Conservation (phyloP, 192 early-diverging fungal species). For the Coemansia sp. region DNA sequence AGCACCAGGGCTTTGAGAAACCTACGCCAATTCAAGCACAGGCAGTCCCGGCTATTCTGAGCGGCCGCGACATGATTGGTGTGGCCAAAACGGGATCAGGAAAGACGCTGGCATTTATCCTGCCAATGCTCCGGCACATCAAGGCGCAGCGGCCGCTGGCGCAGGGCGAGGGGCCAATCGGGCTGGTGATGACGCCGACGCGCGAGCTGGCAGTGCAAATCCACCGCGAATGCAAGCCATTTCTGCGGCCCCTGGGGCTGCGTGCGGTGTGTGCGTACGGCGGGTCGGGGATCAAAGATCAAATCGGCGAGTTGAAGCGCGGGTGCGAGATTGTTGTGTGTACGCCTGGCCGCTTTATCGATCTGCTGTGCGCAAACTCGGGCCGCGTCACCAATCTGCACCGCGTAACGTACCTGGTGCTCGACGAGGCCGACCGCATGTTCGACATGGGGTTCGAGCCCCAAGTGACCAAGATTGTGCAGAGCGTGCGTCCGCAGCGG, state of each 20-base stretch:
- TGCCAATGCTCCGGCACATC: slow-evolving; percentile 95
- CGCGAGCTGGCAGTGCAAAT: slow-evolving; percentile 92
- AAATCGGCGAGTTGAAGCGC: slow-evolving; percentile 85
- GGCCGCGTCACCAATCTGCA: slow-evolving; percentile 84
- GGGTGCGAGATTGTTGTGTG: slow-evolving; percentile 92
- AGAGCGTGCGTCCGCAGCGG: slow-evolving; percentile 80
- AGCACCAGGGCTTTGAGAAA: slow-evolving; percentile 63
- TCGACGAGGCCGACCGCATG: slow-evolving; percentile 98
- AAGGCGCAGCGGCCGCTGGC: slow-evolving; percentile 82
- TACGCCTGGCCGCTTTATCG: slow-evolving; percentile 89
- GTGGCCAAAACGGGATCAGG: slow-evolving; percentile 94
- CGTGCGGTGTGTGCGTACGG: slow-evolving; percentile 88
- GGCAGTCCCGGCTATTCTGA: slow-evolving; percentile 94
- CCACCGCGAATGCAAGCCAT: slow-evolving; percentile 88
- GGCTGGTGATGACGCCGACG: slow-evolving; percentile 89
- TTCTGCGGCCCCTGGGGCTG: slow-evolving; percentile 81
- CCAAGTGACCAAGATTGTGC: slow-evolving; percentile 95
- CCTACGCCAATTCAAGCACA: slow-evolving; percentile 92
- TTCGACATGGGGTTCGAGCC: slow-evolving; percentile 99
- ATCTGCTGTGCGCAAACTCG: slow-evolving; percentile 82
- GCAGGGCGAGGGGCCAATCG: slow-evolving; percentile 80
- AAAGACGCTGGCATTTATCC: slow-evolving; percentile 90
- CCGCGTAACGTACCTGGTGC: slow-evolving; percentile 90
- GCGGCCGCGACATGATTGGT: slow-evolving; percentile 92
- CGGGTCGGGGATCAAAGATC: slow-evolving; percentile 83